phyloP scores from a whole-genome alignment of 73 alveolate genomes.

The Urostyla sp. region DNA sequence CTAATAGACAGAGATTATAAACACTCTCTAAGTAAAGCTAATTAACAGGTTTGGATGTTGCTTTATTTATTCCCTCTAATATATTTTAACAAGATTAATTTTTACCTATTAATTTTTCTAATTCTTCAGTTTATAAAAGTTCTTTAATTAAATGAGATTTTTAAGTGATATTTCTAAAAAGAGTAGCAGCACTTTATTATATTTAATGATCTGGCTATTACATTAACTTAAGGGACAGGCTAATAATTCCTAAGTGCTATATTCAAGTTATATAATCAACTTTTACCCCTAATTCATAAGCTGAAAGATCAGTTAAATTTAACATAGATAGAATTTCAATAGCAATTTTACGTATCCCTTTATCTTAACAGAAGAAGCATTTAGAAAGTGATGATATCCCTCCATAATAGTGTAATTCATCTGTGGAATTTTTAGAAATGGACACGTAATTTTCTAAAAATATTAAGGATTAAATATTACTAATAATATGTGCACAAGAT shows the following conservation, averaged over 20 bases:
- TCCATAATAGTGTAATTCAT: slow-evolving; percentile 40
- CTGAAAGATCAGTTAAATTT: slow-evolving; percentile 32
- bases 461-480: background rate
- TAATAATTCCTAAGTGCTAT: slow-evolving; percentile 49
- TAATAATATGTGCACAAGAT: slow-evolving; percentile 10
- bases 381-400: slow-evolving; percentile 48
- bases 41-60: slow-evolving; percentile 17
- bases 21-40: slow-evolving; percentile 24
- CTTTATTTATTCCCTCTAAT: slow-evolving; percentile 26
- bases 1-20: slow-evolving; percentile 13
- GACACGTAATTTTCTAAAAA: slow-evolving; percentile 12
- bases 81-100: background rate
- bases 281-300: slow-evolving; percentile 42
- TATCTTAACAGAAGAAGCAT: slow-evolving; percentile 40
- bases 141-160: slow-evolving; percentile 21
- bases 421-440: slow-evolving; percentile 13
- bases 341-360: slow-evolving; percentile 30
- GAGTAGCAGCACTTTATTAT: slow-evolving; percentile 24
- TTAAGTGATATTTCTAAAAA: slow-evolving; percentile 47
- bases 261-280: too few species aligned
- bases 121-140: slow-evolving; percentile 33
- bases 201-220: slow-evolving; percentile 20
- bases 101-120: slow-evolving; percentile 42
- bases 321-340: slow-evolving; percentile 31
- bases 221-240: slow-evolving; percentile 44